These are phyloP conservation scores for Sclerotinia subarctica DNA, from an alignment of 2,329 filamentous ascomycete genomes.

Conservation along the genomic window DNA sequence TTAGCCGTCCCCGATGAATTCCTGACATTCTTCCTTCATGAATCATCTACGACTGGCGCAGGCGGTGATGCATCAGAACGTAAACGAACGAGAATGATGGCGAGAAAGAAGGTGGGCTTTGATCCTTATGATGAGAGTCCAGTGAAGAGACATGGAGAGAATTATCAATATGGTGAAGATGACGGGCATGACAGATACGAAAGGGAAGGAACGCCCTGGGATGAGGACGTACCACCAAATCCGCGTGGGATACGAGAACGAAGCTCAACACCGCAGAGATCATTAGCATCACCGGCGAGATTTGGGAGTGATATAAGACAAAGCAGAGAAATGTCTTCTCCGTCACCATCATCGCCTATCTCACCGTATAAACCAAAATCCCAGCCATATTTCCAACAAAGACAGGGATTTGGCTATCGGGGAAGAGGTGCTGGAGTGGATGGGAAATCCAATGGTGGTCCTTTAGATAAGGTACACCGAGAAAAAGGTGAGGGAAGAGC, in stretches of 20 bases:
- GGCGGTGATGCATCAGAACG: slow-evolving; percentile 60
- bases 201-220: slow-evolving; percentile 29
- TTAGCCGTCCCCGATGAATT: slow-evolving; percentile 69
- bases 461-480: neutral
- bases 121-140: slow-evolving; percentile 71
- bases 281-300: neutral
- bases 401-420: neutral
- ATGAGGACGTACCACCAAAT: slow-evolving; percentile 10
- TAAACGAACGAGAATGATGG: slow-evolving; percentile 57
- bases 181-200: slow-evolving; percentile 29
- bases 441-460: neutral
- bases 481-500: slow-evolving; percentile 7
- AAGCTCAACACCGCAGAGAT: slow-evolving; percentile 8
- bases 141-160: slow-evolving; percentile 58
- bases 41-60: slow-evolving; percentile 63
- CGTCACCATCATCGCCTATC: slow-evolving; percentile 3
- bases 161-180: slow-evolving; percentile 50
- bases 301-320: neutral
- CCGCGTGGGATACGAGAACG: slow-evolving; percentile 13
- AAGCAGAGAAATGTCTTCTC: neutral
- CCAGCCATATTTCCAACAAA: neutral
- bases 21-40: slow-evolving; percentile 70
- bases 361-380: slow-evolving; percentile 9
- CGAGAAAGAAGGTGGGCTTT: slow-evolving; percentile 61
- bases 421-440: neutral